Percentiles rank a stretch among this genome's conserved stretches.
Conservation (phyloP, 1,139 yeast species). For the Yamadazyma sp. region DNA sequence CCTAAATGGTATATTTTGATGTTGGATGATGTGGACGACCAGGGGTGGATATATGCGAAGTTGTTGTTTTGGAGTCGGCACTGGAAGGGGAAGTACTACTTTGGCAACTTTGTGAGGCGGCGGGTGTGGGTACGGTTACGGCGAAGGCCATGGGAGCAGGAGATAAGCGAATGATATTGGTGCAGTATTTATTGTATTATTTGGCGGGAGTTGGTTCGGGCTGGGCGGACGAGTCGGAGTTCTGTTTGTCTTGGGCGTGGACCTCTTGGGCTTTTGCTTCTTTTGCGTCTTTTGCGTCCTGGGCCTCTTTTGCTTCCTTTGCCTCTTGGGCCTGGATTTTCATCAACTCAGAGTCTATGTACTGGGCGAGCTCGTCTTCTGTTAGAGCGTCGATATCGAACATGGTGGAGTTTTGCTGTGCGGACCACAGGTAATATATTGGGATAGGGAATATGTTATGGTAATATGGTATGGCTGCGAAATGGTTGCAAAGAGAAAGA, state of each 20-base stretch:
- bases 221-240: no score
- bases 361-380: background rate
- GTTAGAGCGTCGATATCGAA: background rate
- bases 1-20: constrained; percentile 68
- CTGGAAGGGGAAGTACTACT: constrained; percentile 62
- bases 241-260: no score
- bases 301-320: background rate
- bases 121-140: constrained; percentile 56
- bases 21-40: constrained; percentile 72
- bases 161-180: no score
- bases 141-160: constrained; percentile 7
- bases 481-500: background rate
- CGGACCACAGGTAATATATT: no score
- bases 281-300: no score
- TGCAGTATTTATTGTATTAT: background rate
- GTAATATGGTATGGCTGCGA: background rate
- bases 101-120: constrained; percentile 57
- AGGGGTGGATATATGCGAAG: constrained; percentile 71
- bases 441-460: background rate
- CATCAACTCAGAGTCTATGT: background rate
- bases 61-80: constrained; percentile 42
- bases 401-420: no score
- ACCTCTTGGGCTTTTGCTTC: no score
- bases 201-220: no score
- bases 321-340: background rate